A percentile compares a stretch with the other conserved stretches of the same genome.
phyloP scores from a whole-genome alignment of 2,329 filamentous ascomycete species.

The Ophiostoma montium region DNA sequence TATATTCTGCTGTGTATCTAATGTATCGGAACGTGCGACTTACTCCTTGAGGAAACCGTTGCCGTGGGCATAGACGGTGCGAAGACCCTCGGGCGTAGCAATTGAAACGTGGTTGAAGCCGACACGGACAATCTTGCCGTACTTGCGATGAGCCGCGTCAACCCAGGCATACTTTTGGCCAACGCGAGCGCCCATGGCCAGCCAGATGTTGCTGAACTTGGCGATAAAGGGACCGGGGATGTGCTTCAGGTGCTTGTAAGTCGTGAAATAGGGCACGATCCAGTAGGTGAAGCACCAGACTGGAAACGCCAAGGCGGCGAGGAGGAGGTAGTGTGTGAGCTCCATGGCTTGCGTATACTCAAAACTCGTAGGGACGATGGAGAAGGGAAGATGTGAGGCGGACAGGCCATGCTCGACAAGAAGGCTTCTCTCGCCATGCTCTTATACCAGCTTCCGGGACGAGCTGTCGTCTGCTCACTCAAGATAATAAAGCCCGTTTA shows the following conservation, averaged over 20 bases:
- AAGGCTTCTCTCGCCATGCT: background rate
- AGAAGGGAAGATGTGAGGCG: too few species aligned
- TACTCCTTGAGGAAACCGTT: constrained; percentile 11
- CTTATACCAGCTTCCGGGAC: background rate
- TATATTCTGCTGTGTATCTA: background rate
- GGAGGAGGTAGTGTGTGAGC: constrained; percentile 5
- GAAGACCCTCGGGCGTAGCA: constrained; percentile 8
- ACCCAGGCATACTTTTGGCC: constrained; percentile 11
- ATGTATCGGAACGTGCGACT: background rate
- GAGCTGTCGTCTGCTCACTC: background rate
- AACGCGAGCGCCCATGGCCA: constrained; percentile 5
- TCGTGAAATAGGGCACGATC: constrained; percentile 10
- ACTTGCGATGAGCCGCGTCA: constrained; percentile 8
- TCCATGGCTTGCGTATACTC: background rate
- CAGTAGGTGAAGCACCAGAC: constrained; percentile 8
- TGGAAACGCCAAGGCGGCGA: constrained; percentile 5
- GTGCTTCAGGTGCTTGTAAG: constrained; percentile 7
- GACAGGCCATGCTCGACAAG: too few species aligned
- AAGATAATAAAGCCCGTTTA: too few species aligned
- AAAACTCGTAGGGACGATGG: too few species aligned
- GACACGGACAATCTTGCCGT: constrained; percentile 11
- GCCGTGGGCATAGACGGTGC: constrained; percentile 11
- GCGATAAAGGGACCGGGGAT: constrained; percentile 9
- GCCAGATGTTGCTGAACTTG: constrained; percentile 11
- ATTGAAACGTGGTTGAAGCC: constrained; percentile 12